Conservation (phyloP, 2,329 filamentous ascomycete species). For the Ceratocystis destructans region DNA sequence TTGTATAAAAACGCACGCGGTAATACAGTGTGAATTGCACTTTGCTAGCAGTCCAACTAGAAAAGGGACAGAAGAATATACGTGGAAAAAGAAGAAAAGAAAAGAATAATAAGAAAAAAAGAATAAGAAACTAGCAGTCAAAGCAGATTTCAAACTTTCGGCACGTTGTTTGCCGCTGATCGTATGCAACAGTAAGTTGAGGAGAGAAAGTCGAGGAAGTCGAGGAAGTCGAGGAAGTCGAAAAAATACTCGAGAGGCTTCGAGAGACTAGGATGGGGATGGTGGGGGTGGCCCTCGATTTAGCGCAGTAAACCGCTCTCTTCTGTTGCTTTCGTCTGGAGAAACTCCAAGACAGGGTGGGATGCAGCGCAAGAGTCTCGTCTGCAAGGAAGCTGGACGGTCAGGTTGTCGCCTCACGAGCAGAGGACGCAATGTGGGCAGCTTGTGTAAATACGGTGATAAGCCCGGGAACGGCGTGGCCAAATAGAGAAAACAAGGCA, state of each 20-base stretch:
- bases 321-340: background rate
- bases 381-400: background rate
- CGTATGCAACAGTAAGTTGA: background rate
- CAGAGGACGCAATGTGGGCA: background rate
- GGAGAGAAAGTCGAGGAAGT: background rate
- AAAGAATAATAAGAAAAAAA: background rate
- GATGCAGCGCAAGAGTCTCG: background rate
- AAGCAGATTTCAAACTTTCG: background rate
- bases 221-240: background rate
- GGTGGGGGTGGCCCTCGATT: conserved; percentile 1
- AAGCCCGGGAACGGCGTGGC: background rate
- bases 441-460: background rate
- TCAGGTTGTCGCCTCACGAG: background rate
- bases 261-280: background rate
- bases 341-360: background rate
- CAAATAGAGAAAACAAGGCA: background rate
- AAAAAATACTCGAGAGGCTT: background rate
- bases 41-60: background rate
- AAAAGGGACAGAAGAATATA: background rate
- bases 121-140: background rate
- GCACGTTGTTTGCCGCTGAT: background rate
- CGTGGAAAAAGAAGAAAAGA: background rate
- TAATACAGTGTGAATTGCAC: background rate
- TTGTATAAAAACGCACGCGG: background rate
- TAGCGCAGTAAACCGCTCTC: background rate